phyloP scores from a whole-genome alignment of 2,329 filamentous ascomycete genomes.

The Phaeomoniella chlamydospora region DNA sequence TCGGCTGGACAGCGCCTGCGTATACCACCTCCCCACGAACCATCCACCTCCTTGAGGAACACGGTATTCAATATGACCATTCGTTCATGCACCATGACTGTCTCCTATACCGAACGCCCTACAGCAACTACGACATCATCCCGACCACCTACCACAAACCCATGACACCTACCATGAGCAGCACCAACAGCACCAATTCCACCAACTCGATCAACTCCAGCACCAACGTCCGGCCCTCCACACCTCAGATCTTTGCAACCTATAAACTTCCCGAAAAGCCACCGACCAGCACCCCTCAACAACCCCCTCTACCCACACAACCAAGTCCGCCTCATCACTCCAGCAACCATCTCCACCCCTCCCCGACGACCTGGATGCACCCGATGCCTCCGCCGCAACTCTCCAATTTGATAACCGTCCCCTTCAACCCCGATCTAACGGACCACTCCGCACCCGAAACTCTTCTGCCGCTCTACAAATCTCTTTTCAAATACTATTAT shows the following conservation, averaged over 20 bases:
- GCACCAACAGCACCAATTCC: too few species aligned
- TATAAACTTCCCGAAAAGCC: background rate
- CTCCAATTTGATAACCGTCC: background rate
- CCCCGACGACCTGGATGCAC: slow-evolving; percentile 1
- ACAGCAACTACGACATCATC: background rate
- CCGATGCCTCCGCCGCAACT: background rate
- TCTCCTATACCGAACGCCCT: slow-evolving; percentile 6
- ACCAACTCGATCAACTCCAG: too few species aligned
- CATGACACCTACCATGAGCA: too few species aligned
- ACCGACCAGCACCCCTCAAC: slow-evolving; percentile 3
- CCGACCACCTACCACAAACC: background rate
- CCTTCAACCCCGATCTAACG: background rate
- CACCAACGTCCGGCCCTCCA: too few species aligned
- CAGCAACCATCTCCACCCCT: slow-evolving; percentile 6
- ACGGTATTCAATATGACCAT: slow-evolving; percentile 31
- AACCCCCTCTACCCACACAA: slow-evolving; percentile 6
- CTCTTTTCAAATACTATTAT: slow-evolving; percentile 22
- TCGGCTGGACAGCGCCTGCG: slow-evolving; percentile 29
- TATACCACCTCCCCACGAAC: slow-evolving; percentile 24
- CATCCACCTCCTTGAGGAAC: slow-evolving; percentile 24
- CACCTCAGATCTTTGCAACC: slow-evolving; percentile 3
- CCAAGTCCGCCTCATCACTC: slow-evolving; percentile 5
- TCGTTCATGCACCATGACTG: slow-evolving; percentile 34
- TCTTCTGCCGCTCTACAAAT: background rate
- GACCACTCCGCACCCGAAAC: background rate